Evolutionary conservation across 148 eudicot genomes (phyloP).

Genomic region (Linanthus parryae): DNA sequence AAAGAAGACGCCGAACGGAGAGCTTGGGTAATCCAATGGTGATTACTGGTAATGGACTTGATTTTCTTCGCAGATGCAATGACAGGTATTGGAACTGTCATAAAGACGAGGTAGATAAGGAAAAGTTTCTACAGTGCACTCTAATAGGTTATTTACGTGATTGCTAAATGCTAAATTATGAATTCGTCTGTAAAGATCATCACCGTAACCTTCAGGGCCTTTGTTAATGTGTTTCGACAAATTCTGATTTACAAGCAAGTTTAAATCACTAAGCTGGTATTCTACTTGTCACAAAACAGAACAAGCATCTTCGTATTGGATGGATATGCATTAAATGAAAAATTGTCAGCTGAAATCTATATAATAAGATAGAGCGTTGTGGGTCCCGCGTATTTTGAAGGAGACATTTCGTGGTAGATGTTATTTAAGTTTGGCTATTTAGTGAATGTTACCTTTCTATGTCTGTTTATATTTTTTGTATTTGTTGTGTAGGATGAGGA

Average conservation of each 20-base stretch:
- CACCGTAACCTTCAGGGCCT: slow-evolving; percentile 91
- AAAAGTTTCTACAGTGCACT: too few species aligned
- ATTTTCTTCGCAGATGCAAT: slow-evolving; percentile 82
- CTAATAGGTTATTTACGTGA: too few species aligned
- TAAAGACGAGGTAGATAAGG: slow-evolving; percentile 14
- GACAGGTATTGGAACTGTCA: slow-evolving; percentile 65
- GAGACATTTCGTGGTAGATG: background rate
- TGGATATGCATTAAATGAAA: too few species aligned
- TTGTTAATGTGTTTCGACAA: slow-evolving; percentile 67
- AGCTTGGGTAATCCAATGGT: slow-evolving; percentile 65
- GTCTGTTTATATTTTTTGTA: background rate
- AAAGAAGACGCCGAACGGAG: slow-evolving; percentile 67
- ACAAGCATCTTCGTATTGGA: too few species aligned
- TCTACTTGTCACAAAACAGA: slow-evolving; percentile 74
- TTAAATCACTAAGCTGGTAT: slow-evolving; percentile 86
- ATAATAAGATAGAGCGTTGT: too few species aligned
- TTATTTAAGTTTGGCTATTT: background rate
- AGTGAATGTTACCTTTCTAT: background rate
- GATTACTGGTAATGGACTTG: slow-evolving; percentile 47
- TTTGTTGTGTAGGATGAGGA: slow-evolving; percentile 65
- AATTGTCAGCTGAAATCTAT: too few species aligned
- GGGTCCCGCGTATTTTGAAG: too few species aligned
- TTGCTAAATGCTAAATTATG: too few species aligned
- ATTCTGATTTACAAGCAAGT: slow-evolving; percentile 82
- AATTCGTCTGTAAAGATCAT: slow-evolving; percentile 10